Evolutionary conservation across 2,329 filamentous ascomycete genomes (phyloP).

Genomic region (Verticillium klebahnii): DNA sequence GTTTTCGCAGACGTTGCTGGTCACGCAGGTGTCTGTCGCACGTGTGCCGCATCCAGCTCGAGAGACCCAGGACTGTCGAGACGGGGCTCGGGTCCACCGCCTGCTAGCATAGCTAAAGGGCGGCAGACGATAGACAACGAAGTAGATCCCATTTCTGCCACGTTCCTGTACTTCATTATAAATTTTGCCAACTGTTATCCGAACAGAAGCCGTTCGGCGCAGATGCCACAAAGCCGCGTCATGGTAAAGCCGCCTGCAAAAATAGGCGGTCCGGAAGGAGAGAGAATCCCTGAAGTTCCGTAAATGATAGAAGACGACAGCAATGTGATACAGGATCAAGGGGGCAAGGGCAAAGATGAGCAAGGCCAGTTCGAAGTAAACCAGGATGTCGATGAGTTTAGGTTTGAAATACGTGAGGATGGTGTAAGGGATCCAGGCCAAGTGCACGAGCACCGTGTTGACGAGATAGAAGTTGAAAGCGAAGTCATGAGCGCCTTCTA

Average conservation of each 20-base stretch:
- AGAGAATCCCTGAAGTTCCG: neutral
- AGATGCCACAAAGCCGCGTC: neutral
- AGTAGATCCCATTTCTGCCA: neutral
- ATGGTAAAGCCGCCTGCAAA: neutral
- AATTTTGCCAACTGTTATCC: neutral
- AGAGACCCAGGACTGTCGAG: neutral
- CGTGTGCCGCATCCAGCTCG: neutral
- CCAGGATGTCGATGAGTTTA: neutral
- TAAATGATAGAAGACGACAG: neutral
- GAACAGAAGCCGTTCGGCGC: neutral
- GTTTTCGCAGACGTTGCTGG: neutral
- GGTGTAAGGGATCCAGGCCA: neutral
- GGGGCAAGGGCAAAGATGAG: neutral
- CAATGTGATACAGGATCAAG: neutral
- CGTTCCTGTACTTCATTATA: neutral
- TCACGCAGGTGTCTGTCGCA: neutral
- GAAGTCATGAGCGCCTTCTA: neutral
- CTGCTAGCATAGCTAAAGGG: neutral
- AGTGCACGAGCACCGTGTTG: neutral
- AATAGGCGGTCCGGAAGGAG: neutral
- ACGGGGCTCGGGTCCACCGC: neutral
- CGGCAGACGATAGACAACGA: neutral
- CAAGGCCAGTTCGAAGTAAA: neutral
- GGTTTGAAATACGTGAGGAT: neutral
- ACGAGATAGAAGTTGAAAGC: neutral